Base-by-base conservation (phyloP, 768 basidiomycete genomes). In the Sistotremastrum niveocremeum region DNA sequence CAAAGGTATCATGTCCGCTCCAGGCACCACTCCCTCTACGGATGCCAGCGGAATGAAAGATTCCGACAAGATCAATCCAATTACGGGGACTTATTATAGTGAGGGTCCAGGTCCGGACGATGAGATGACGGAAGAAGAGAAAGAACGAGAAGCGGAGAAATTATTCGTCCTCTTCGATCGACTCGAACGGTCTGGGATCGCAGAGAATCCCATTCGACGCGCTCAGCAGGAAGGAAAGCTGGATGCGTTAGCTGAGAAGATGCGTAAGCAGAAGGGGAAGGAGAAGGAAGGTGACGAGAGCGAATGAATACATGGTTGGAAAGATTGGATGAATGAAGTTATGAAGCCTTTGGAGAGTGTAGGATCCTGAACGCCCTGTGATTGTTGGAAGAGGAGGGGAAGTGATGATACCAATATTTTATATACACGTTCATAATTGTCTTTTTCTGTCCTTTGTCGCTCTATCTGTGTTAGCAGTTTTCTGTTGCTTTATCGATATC, bases 71-170 rank as follows among this genome's bases (percentile, higher is more conserved):
- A 83, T 87, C 59, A 84, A 89, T 58, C 88, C 86, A 2, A 91
- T 88, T 57, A 94, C 91, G 1, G 90, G 89, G n/a, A 77, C 78
- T 8, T 72, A 69, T 48, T 50, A 54, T 5, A 64, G 71, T 46
- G 48, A 45, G 42, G 20, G 20, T 2, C 55, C 54, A 34, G 62
- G 64, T 45, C 60, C 63, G 2, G 66, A 64, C 41, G 68, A 65
- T 4, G 65, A 76, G 42, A 94, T 99, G 91, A 83, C 89, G 1
- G 82, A 93, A 32, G 91, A 93, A 58, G 94, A 99, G 70, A 95
- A 94, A 61, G 89, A 95, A 58, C 66, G 65, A 7, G 95, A 99
- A 65, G 84, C 91, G 45, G 93, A 97, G 68, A 81, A 81, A 57
- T 67, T 99, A 37, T 88, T 97, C 56, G 79, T 84, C 34, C 68